Evolutionary conservation across 192 early-diverging fungal species (phyloP).

Genomic region (Coemansia sp.): DNA sequence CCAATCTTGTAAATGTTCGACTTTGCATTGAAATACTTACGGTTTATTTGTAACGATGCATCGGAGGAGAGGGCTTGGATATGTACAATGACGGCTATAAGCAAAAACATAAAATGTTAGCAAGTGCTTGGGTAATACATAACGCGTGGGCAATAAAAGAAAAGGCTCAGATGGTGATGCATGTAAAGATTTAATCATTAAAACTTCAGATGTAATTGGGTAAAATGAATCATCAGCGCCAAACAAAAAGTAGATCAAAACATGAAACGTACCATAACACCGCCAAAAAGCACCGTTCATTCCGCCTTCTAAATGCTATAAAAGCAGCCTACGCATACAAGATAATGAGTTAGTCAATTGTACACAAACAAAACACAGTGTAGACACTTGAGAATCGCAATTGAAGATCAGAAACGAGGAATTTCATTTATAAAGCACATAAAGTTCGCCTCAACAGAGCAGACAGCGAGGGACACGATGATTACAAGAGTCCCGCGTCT

Average conservation of each 20-base stretch:
- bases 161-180: conserved; percentile 56
- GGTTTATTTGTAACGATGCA: no score
- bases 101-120: no score
- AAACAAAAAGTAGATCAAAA: conserved; percentile 3
- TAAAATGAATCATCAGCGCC: conserved; percentile 48
- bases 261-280: not conserved
- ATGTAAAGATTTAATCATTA: conserved; percentile 45
- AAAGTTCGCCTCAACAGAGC: conserved; percentile 46
- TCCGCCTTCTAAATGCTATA: no score
- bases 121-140: no score
- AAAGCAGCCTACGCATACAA: no score
- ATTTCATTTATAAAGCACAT: conserved; percentile 51
- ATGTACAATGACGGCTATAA: no score
- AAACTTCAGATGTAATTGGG: conserved; percentile 25
- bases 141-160: not conserved
- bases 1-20: not conserved
- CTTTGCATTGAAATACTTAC: not conserved
- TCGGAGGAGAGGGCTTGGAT: no score
- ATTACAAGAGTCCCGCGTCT: conserved; percentile 52
- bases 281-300: no score
- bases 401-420: conserved; percentile 56
- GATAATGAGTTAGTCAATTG: no score
- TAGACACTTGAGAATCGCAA: not conserved
- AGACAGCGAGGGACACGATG: conserved; percentile 56
- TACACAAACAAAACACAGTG: no score